phyloP scores from a whole-genome alignment of 768 basidiomycete species.

The Tulasnella sp. region DNA sequence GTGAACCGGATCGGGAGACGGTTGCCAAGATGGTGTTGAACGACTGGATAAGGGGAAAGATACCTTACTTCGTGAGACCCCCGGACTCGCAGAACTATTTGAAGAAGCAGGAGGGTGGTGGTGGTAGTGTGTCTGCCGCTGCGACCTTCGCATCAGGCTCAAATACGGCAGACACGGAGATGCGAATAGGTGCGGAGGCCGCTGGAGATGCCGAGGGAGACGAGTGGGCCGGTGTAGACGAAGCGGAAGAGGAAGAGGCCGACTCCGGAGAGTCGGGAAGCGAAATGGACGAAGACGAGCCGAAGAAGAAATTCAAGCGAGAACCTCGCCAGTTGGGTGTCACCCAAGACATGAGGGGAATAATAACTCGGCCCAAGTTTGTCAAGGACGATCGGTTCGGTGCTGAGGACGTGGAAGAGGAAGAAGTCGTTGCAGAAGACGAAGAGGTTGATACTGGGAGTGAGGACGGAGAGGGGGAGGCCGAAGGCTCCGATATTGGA shows the following conservation, averaged over 20 bases:
- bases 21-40: constrained; percentile 91
- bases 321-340: constrained; percentile 2
- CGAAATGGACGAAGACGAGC: not conserved
- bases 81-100: constrained; percentile 39
- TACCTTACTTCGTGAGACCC: constrained; percentile 91
- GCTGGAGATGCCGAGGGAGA: not conserved
- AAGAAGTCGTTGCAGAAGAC: constrained; percentile 58
- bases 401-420: constrained; percentile 21
- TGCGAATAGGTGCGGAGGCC: not conserved
- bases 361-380: constrained; percentile 11
- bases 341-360: constrained; percentile 3
- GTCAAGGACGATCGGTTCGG: constrained; percentile 3
- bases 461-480: not conserved
- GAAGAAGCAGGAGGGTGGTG: constrained; percentile 1
- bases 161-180: constrained; percentile 30
- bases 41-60: constrained; percentile 95
- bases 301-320: not conserved
- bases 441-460: constrained; percentile 56
- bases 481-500: constrained; percentile 21
- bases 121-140: constrained; percentile 33
- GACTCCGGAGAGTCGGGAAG: not conserved
- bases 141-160: not conserved
- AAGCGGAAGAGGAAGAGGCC: not conserved
- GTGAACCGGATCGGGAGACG: constrained; percentile 85
- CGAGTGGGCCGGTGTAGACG: constrained; percentile 1